These are phyloP conservation scores for Thuidium tamariscinum DNA, from an alignment of 225 moss, liverwort and hornwort species.

Conservation along the genomic window DNA sequence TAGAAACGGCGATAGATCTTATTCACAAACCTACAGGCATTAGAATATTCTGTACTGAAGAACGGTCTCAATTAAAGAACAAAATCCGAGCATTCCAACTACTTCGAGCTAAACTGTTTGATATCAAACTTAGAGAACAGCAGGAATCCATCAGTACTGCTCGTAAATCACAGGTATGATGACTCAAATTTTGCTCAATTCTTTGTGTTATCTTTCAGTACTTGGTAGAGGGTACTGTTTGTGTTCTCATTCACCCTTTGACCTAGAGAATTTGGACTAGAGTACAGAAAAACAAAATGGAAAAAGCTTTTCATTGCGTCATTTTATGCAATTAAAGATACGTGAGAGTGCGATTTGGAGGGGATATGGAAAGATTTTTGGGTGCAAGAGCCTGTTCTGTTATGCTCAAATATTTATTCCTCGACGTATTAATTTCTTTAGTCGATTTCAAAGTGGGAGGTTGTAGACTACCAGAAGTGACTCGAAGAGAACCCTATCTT, in stretches of 20 bases:
- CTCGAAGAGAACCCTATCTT: background rate
- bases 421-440: background rate
- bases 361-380: background rate
- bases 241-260: too few species aligned
- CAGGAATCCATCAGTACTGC: constrained; percentile 66
- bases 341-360: background rate
- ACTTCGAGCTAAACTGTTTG: constrained; percentile 91
- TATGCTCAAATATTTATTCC: background rate
- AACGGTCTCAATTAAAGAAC: constrained; percentile 94
- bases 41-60: constrained; percentile 97
- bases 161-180: constrained; percentile 76
- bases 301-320: too few species aligned
- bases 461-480: background rate
- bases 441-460: background rate
- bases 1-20: constrained; percentile 94
- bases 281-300: too few species aligned
- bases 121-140: constrained; percentile 86
- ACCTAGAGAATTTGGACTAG: too few species aligned
- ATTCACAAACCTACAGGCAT: constrained; percentile 96
- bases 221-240: background rate
- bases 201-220: background rate
- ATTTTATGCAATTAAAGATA: background rate
- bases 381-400: background rate
- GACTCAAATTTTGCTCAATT: background rate
- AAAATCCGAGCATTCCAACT: constrained; percentile 92